Evolutionary conservation across 176 grass and related monocot species (phyloP).

Genomic region (Aegilops tauschii): DNA sequence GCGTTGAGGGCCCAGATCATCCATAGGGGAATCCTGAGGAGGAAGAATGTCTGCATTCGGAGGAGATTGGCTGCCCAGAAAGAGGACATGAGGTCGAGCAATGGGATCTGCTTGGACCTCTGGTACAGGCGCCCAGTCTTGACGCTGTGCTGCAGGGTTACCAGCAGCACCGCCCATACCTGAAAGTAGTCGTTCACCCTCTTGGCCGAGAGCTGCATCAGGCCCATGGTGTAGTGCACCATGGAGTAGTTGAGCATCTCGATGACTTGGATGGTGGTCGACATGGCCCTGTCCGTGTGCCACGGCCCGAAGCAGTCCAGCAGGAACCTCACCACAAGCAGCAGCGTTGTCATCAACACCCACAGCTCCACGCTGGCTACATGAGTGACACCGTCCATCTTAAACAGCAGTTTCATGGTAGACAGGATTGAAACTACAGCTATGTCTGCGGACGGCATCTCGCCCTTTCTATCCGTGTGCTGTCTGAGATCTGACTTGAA

Average conservation of each 20-base stretch:
- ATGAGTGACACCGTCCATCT: rapidly evolving
- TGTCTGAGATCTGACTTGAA: too few relatives aligned
- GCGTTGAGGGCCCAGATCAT: conserved; percentile 15
- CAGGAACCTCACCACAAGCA: background rate
- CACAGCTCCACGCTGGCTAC: background rate
- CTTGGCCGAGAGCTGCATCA: background rate
- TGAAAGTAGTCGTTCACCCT: conserved; percentile 34
- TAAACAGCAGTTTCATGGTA: background rate
- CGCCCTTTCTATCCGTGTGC: too few relatives aligned
- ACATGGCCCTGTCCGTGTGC: rapidly evolving
- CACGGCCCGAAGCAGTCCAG: background rate
- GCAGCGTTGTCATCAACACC: background rate
- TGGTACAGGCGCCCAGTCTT: background rate
- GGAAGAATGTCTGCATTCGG: background rate
- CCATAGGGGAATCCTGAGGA: conserved; percentile 7
- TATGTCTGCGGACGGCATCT: too few relatives aligned
- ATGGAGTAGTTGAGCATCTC: background rate
- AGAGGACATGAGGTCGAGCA: conserved; percentile 16
- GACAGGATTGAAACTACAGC: rapidly evolving
- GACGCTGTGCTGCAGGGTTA: conserved; percentile 34
- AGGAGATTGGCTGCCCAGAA: conserved; percentile 19
- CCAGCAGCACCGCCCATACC: conserved; percentile 36
- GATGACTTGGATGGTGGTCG: rapidly evolving
- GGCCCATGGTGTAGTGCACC: conserved; percentile 24
- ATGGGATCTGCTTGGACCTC: background rate